Base-by-base conservation (phyloP, 148 eudicot species). In the Camellia sinensis region DNA sequence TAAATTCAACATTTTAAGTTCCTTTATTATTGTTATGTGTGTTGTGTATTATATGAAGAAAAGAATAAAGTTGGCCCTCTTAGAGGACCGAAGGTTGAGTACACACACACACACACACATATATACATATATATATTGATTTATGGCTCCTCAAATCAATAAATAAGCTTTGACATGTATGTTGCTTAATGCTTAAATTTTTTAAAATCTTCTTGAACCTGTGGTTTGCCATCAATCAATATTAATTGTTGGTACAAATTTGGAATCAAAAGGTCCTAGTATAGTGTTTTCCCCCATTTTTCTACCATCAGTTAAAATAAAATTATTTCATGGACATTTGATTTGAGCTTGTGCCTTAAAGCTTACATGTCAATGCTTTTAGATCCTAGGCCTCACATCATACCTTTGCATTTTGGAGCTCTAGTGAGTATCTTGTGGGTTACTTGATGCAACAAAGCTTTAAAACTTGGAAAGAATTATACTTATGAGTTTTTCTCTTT, bases 401-500 rank as follows among this genome's bases (percentile, higher is more conserved):
- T 14, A 43, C 19, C n/a, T 10, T 11, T 53, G 57, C 43, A 19
- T 21, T 10, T 46, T 53, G n/a, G 5, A 19, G 21, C 13, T 19
- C 46, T 29, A 22, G 22, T 5, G 29, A 19, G 15, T 45, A 29
- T 50, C 6, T 1, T 71, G 64, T 73, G 22, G 45, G 11, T 6
- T 53, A 5, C 10, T 52, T 10, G 37, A 71, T 50, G 13, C 7
- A 37, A 18, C 29, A 57, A 21, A 48, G 17, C 80, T 48, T 3
- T 41, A 10, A 50, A 40, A 67, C 2, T 17, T 4, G 14, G 52
- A 50, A 67, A 18, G 7, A 21, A 56, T 29, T 59, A 12, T 76
- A 57, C 43, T 81, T 21, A 81, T 18, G 37, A 43, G 54, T 71
- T 83, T 68, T 83, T 66, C 52, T 48, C 37, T 73, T 75, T 44